phyloP scores from a whole-genome alignment of 2,329 filamentous ascomycete genomes.

The Macrophomina phaseolina region DNA sequence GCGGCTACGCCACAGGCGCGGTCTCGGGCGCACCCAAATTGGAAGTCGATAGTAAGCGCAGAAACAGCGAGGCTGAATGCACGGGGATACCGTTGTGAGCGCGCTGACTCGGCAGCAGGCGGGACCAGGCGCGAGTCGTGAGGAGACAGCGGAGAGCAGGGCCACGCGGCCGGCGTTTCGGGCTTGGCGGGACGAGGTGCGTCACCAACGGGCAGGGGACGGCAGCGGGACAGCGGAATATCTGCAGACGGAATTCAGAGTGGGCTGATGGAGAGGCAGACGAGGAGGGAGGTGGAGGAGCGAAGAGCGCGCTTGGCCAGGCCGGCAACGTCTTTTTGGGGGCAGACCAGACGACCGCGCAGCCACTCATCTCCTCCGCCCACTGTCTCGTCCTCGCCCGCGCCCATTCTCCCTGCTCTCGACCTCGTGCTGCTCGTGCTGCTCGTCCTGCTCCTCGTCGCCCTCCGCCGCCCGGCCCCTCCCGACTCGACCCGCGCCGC shows the following conservation, averaged over 20 bases:
- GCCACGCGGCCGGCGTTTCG: slow-evolving; percentile 14
- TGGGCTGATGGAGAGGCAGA: not conserved
- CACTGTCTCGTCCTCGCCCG: too few relatives aligned
- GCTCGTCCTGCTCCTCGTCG: too few relatives aligned
- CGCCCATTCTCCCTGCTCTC: too few relatives aligned
- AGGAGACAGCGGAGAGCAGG: not conserved
- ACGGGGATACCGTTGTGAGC: not conserved
- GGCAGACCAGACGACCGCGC: not conserved
- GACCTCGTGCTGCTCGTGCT: too few relatives aligned
- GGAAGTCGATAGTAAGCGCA: not conserved
- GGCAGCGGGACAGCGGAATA: not conserved
- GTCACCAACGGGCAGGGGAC: not conserved
- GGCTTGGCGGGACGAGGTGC: not conserved
- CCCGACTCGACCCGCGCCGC: too few relatives aligned
- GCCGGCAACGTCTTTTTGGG: not conserved
- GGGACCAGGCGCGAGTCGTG: not conserved
- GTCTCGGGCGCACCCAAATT: not conserved
- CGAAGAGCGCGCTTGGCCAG: too few relatives aligned
- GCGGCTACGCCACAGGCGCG: not conserved
- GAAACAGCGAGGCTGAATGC: not conserved
- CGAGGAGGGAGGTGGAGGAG: too few relatives aligned
- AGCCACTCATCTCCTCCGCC: not conserved
- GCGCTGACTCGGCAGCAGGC: slow-evolving; percentile 5
- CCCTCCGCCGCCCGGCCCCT: too few relatives aligned
- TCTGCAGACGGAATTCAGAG: not conserved